Evolutionary conservation across 2,329 filamentous ascomycete genomes (phyloP), one percentile per base, ranked within the genome.

Genomic region (Fusarium hainanense): DNA sequence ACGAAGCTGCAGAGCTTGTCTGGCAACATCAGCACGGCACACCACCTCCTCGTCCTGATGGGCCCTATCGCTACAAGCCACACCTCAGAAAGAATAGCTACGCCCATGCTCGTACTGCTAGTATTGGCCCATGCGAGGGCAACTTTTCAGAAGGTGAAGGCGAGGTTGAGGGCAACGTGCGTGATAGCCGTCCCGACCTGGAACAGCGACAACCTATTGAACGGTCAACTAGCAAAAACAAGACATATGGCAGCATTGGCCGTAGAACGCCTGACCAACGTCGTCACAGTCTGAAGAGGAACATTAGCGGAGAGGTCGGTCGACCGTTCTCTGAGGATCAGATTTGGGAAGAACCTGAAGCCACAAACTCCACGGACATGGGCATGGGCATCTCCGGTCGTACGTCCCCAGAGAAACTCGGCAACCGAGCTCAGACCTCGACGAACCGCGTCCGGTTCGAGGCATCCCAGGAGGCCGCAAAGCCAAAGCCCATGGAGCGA

Each of bases 321-420:
- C 87, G 85, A 56, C 87, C 89, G 3, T 94, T 93, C 77, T 91
- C 90, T 3, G 88, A 90, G 34, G 91, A 94, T 76, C 90, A 93
- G 75, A 94, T 98, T 65, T 98, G 93, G 85, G 94, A 98, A 78
- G 95, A 98, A 77, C 92, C 93, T 2, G 89, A 92, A 74, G 84
- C 77, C 18, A 68, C 69, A 16, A 51, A 65, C 14, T 42, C 58
- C 44, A 71, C 71, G 48, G 54, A 52, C 34, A 40, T 47, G 47
- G 28, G 20, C 40, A 30, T 44, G 44, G 27, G 20, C 40, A 30
- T 44, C 73, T 57, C 70, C 25, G 76, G 77, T 52, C 75, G 81
- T 74, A 63, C 72, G 18, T 78, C 77, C 11, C 77, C 77, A 8
- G 72, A 76, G 42, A 79, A 77, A 49, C 72, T 80, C 51, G 73